A percentile compares a stretch with the other conserved stretches of the same genome.
Conservation (phyloP, 371 early-diverging fungal species). For the Mucor mucedo region DNA sequence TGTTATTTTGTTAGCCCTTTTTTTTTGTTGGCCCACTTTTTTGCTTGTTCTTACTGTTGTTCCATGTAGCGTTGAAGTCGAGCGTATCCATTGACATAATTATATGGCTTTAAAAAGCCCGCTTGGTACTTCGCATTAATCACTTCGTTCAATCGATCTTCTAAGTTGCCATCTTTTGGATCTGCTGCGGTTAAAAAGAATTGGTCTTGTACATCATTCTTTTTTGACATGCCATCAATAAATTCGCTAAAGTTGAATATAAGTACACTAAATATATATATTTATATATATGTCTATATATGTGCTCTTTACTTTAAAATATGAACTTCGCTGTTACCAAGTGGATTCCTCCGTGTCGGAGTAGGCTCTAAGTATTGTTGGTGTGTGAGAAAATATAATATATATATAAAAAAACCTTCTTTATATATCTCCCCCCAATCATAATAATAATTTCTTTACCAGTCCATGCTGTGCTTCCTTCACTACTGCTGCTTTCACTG, state of each 20-base stretch:
- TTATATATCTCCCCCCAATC: not conserved
- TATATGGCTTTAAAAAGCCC: conserved; percentile 91
- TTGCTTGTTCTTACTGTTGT: conserved; percentile 54
- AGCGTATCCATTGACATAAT: conserved; percentile 90
- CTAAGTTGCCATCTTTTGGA: conserved; percentile 79
- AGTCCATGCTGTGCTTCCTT: not conserved
- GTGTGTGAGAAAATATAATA: not conserved
- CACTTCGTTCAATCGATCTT: conserved; percentile 85
- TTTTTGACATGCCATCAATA: conserved; percentile 19
- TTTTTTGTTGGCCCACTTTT: no score
- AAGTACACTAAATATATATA: not conserved
- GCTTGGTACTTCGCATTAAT: conserved; percentile 94
- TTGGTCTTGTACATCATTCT: conserved; percentile 56
- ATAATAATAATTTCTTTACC: not conserved
- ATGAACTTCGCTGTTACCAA: conserved; percentile 9
- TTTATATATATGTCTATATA: not conserved
- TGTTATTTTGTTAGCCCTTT: no score
- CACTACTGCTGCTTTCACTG: conserved; percentile 4
- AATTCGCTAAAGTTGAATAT: conserved; percentile 10
- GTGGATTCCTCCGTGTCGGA: conserved; percentile 5
- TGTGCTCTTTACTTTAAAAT: conserved; percentile 15
- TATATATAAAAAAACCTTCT: not conserved
- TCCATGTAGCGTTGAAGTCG: conserved; percentile 91
- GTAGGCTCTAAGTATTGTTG: not conserved
- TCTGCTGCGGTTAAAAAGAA: conserved; percentile 90